These are phyloP conservation scores for Tetracladium marchalianum DNA, from an alignment of 495 filamentous ascomycete species.

Conservation along the genomic window DNA sequence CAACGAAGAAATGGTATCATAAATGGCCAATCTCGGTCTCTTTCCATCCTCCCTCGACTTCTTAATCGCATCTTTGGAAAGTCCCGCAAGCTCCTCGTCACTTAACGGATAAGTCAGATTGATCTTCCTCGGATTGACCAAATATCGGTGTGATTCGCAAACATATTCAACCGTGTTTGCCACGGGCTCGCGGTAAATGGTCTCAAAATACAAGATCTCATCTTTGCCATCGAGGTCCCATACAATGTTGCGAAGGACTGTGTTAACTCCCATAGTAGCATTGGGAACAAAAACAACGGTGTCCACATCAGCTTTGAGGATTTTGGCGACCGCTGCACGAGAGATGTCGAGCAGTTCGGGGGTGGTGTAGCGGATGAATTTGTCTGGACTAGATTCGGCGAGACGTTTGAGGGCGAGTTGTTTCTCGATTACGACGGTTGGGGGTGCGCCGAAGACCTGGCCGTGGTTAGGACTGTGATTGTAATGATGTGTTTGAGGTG, in stretches of 20 bases:
- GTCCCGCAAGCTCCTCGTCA: conserved; percentile 44
- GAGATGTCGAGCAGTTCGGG: conserved; percentile 49
- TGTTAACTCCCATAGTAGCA: conserved; percentile 71
- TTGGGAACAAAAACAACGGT: conserved; percentile 74
- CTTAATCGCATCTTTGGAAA: conserved; percentile 39
- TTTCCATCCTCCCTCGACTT: conserved; percentile 32
- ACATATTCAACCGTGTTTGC: conserved; percentile 60
- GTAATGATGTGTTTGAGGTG: not conserved
- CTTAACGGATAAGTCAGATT: conserved; percentile 45
- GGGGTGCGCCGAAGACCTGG: conserved; percentile 73
- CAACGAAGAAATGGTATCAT: conserved; percentile 65
- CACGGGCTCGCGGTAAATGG: conserved; percentile 45
- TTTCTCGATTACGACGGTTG: conserved; percentile 45
- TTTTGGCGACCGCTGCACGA: conserved; percentile 49
- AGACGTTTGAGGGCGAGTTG: conserved; percentile 46
- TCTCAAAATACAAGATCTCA: conserved; percentile 52
- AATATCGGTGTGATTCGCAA: conserved; percentile 36
- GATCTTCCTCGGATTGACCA: conserved; percentile 29
- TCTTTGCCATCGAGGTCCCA: conserved; percentile 43
- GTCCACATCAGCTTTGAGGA: conserved; percentile 50
- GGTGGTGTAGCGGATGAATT: conserved; percentile 58
- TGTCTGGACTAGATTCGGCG: conserved; percentile 57
- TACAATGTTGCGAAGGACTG: conserved; percentile 61
- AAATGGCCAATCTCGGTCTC: conserved; percentile 52
- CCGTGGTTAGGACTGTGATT: not conserved